A percentile compares a stretch with the other conserved stretches of the same genome.
Evolutionary conservation across 768 basidiomycete species (phyloP).

Genomic region (Rhodotorula graminis): DNA sequence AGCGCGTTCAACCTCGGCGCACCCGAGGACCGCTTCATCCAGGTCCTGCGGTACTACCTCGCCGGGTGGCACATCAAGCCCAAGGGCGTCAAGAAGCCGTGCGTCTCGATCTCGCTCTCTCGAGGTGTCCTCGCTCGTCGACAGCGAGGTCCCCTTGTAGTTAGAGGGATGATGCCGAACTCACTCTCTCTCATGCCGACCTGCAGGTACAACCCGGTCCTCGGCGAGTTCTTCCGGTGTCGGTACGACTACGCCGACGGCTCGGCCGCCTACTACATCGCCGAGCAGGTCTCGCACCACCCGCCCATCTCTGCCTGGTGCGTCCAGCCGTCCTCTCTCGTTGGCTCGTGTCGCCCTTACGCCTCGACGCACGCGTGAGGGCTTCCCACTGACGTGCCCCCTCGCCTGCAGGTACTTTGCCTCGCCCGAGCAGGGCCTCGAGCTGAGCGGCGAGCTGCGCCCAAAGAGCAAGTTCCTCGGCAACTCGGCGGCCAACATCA

Average conservation of each 20-base stretch:
- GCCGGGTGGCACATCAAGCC: slow-evolving; percentile 99
- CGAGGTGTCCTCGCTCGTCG: no score
- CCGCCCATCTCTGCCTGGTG: slow-evolving; percentile 60
- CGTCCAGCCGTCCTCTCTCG: not conserved
- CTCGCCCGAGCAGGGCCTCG: slow-evolving; percentile 79
- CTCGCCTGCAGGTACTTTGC: slow-evolving; percentile 56
- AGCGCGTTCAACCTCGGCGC: slow-evolving; percentile 76
- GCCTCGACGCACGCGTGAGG: not conserved
- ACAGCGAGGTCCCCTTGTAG: no score
- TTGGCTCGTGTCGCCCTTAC: no score
- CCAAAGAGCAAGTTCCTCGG: slow-evolving; percentile 96
- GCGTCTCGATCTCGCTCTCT: slow-evolving; percentile 45
- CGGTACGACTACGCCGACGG: slow-evolving; percentile 86
- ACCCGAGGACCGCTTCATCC: slow-evolving; percentile 83
- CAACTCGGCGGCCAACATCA: slow-evolving; percentile 88
- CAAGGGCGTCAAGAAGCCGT: slow-evolving; percentile 98
- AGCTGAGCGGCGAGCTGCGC: slow-evolving; percentile 84
- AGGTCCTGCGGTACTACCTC: slow-evolving; percentile 88
- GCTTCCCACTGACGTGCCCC: slow-evolving; percentile 43
- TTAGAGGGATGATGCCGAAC: no score
- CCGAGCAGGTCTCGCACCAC: slow-evolving; percentile 96
- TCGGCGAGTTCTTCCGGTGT: slow-evolving; percentile 97
- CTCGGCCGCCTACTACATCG: slow-evolving; percentile 90
- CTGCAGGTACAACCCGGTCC: slow-evolving; percentile 83
- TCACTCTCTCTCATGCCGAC: not conserved